Evolutionary conservation across 345 rosid genomes (phyloP).

Genomic region (Eucalyptus sideroxylon): DNA sequence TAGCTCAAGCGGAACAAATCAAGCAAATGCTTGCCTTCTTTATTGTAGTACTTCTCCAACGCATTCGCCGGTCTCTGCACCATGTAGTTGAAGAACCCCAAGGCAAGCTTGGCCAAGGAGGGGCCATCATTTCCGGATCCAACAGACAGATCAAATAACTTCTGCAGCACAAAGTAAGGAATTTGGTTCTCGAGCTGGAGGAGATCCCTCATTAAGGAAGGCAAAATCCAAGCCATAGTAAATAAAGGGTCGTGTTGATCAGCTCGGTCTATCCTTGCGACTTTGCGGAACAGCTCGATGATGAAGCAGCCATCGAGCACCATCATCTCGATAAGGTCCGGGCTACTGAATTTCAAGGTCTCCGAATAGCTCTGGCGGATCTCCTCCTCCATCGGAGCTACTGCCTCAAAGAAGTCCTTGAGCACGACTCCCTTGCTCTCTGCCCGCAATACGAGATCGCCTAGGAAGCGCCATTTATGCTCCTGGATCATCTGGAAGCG

Average conservation of each 20-base stretch:
- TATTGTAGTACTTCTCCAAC: conserved; percentile 5
- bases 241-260: conserved; percentile 52
- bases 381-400: conserved; percentile 17
- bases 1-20: conserved; percentile 48
- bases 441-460: conserved; percentile 20
- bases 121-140: conserved; percentile 9
- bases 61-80: conserved; percentile 21
- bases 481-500: conserved; percentile 56
- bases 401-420: conserved; percentile 25
- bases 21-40: conserved; percentile 43
- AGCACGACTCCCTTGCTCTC: neutral
- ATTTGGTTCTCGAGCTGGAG: conserved; percentile 49
- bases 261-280: conserved; percentile 6
- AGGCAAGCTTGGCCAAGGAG: conserved; percentile 26
- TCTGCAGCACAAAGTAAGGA: conserved; percentile 51
- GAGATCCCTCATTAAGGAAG: conserved; percentile 61
- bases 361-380: conserved; percentile 66
- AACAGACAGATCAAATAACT: conserved; percentile 32
- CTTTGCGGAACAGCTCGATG: conserved; percentile 52
- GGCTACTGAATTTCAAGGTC: conserved; percentile 8
- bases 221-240: conserved; percentile 61
- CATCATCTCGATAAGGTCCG: conserved; percentile 46
- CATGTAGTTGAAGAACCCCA: conserved; percentile 49
- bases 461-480: conserved; percentile 60
- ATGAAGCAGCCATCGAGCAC: conserved; percentile 64